Evolutionary conservation across 2,329 filamentous ascomycete genomes (phyloP).

Genomic region (Colletotrichum phormii): DNA sequence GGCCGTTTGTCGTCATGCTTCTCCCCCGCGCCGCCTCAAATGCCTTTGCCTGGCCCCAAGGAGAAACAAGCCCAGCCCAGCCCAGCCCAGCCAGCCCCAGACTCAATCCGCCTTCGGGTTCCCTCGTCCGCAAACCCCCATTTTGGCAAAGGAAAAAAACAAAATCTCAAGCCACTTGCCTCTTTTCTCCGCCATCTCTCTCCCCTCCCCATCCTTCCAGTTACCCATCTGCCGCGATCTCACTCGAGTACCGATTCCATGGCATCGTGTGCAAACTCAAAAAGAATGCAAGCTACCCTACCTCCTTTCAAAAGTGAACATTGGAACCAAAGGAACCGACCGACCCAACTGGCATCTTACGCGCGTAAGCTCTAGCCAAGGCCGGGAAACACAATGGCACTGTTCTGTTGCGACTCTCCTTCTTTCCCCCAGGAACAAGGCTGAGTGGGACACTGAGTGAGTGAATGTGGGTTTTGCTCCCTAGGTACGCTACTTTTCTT

Average conservation of each 20-base stretch:
- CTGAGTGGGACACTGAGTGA: background rate
- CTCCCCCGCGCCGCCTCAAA: background rate
- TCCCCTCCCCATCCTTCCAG: background rate
- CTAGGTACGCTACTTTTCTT: background rate
- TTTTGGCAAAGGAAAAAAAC: background rate
- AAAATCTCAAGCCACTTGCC: slow-evolving; percentile 5
- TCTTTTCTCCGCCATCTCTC: slow-evolving; percentile 10
- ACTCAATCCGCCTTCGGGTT: too few relatives aligned
- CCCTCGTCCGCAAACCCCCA: background rate
- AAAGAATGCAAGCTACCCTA: background rate
- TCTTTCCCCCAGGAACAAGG: background rate
- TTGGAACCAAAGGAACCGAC: background rate
- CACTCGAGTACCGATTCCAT: slow-evolving; percentile 4
- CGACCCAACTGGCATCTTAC: background rate
- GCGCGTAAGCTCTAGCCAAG: background rate
- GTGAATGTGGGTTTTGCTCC: background rate
- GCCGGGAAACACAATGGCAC: background rate
- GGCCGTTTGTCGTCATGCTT: slow-evolving; percentile 10
- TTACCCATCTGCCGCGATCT: slow-evolving; percentile 7
- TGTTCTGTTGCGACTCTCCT: background rate
- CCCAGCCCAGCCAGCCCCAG: too few relatives aligned
- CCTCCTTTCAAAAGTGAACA: slow-evolving; percentile 1
- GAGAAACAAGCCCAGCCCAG: background rate
- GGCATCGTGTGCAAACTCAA: slow-evolving; percentile 2
- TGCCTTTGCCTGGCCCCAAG: background rate